These are phyloP conservation scores for Acacia pycnantha DNA, from an alignment of 331 rosid genomes.

Conservation along the genomic window DNA sequence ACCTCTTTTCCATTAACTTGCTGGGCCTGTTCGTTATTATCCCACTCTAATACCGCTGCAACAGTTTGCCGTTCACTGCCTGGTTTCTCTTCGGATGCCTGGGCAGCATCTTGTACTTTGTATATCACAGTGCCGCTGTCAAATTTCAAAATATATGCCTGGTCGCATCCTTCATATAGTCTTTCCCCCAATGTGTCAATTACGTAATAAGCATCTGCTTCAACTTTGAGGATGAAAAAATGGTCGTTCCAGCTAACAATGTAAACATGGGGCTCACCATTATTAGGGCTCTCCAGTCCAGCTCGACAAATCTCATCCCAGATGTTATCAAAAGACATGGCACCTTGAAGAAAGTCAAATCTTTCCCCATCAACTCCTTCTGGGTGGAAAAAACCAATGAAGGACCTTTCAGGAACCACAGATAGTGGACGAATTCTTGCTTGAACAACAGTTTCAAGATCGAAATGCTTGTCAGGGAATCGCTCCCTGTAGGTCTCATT, in stretches of 20 bases:
- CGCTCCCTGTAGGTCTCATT: slow-evolving; percentile 63
- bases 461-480: slow-evolving; percentile 95
- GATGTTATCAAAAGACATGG: slow-evolving; percentile 90
- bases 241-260: slow-evolving; percentile 98
- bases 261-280: slow-evolving; percentile 63
- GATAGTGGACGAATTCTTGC: slow-evolving; percentile 88
- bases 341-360: slow-evolving; percentile 81
- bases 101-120: slow-evolving; percentile 43
- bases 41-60: slow-evolving; percentile 39
- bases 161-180: slow-evolving; percentile 87
- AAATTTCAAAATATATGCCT: slow-evolving; percentile 89
- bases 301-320: slow-evolving; percentile 87
- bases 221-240: slow-evolving; percentile 92
- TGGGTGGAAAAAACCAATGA: slow-evolving; percentile 94
- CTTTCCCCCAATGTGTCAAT: slow-evolving; percentile 97
- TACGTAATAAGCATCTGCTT: slow-evolving; percentile 77
- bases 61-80: slow-evolving; percentile 46
- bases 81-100: slow-evolving; percentile 49
- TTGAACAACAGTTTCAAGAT: slow-evolving; percentile 82
- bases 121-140: slow-evolving; percentile 61
- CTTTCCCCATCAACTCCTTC: slow-evolving; percentile 82
- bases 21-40: slow-evolving; percentile 33
- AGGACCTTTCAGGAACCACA: slow-evolving; percentile 65
- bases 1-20: slow-evolving; percentile 35
- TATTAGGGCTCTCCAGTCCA: slow-evolving; percentile 47